Conservation (phyloP, 805 yeast genomes). For the Yarrowia yakushimensis region DNA sequence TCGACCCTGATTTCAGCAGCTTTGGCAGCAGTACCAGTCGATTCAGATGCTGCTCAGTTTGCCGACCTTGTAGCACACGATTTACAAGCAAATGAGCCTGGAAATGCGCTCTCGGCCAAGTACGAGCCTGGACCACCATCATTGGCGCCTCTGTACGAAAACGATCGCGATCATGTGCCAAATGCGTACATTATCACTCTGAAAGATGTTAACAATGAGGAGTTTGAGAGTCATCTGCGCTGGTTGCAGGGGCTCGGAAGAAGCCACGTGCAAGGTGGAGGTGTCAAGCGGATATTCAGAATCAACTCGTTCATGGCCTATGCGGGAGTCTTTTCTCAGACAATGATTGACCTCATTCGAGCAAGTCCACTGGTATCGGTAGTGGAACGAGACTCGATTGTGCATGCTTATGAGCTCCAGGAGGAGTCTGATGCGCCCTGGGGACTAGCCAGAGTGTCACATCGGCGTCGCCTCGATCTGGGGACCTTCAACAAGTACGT, state of each 20-base stretch:
- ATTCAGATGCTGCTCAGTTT: background rate
- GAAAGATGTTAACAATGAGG: background rate
- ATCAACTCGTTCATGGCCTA: constrained; percentile 57
- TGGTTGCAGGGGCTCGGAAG: background rate
- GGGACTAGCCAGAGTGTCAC: constrained; percentile 70
- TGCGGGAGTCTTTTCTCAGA: constrained; percentile 76
- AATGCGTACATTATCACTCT: background rate
- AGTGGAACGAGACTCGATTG: constrained; percentile 60
- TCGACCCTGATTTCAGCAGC: background rate
- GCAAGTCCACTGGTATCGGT: constrained; percentile 52
- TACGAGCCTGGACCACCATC: background rate
- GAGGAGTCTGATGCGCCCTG: constrained; percentile 65
- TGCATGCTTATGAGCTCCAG: constrained; percentile 45
- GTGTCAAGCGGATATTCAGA: background rate
- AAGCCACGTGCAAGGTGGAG: background rate
- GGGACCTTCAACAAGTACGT: constrained; percentile 57
- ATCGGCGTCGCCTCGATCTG: constrained; percentile 55
- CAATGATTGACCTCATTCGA: constrained; percentile 69
- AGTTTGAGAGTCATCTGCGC: background rate
- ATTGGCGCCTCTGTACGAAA: background rate
- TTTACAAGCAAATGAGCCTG: background rate
- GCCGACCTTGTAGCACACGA: background rate
- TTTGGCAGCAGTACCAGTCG: background rate
- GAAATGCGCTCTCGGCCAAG: background rate
- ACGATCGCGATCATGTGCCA: background rate